These are phyloP conservation scores for Lachnellula cervina DNA, from an alignment of 2,329 filamentous ascomycete genomes.

Conservation along the genomic window DNA sequence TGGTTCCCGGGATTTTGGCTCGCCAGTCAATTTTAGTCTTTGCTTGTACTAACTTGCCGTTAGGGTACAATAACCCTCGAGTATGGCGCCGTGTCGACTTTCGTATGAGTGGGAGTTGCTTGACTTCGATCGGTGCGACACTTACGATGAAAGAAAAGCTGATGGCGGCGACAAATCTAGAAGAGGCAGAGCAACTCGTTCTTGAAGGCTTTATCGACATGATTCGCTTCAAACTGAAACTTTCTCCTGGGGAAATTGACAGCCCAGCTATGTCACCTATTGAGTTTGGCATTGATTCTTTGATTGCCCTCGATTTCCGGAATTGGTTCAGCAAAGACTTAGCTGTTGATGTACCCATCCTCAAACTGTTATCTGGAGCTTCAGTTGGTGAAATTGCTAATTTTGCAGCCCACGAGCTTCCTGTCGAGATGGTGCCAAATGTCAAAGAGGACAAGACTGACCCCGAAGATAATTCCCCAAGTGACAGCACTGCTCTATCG, in stretches of 20 bases:
- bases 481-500: too few species aligned
- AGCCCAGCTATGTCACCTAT: neutral
- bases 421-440: neutral
- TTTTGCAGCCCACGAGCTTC: neutral
- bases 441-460: neutral
- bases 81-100: too few species aligned
- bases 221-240: neutral
- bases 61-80: too few species aligned
- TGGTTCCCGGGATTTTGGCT: too few species aligned
- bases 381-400: neutral
- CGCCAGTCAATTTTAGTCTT: too few species aligned
- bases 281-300: constrained; percentile 32
- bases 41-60: too few species aligned
- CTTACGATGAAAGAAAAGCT: too few species aligned
- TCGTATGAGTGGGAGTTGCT: too few species aligned
- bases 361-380: constrained; percentile 2
- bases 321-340: constrained; percentile 44
- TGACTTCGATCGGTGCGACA: too few species aligned
- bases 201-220: neutral
- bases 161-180: too few species aligned
- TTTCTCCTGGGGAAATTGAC: neutral
- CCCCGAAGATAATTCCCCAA: too few species aligned
- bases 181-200: too few species aligned
- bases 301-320: constrained; percentile 19
- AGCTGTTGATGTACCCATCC: constrained; percentile 22